phyloP scores from a whole-genome alignment of 2,329 filamentous ascomycete genomes.

The Fusarium nodosum region DNA sequence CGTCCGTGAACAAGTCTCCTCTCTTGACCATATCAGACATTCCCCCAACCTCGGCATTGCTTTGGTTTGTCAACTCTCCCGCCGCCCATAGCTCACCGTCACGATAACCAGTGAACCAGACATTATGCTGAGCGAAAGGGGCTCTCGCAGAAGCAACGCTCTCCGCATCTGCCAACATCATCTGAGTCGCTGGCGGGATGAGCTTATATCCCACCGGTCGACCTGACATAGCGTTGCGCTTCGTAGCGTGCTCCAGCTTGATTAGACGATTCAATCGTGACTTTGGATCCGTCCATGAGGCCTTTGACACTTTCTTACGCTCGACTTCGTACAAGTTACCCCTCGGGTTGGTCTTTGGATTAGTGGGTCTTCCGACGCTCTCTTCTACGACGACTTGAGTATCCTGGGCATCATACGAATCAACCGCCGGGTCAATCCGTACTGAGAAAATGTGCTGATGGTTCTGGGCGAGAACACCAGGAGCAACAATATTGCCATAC shows the following conservation, averaged over 20 bases:
- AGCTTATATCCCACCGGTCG: slow-evolving; percentile 66
- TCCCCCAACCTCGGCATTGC: slow-evolving; percentile 60
- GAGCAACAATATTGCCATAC: slow-evolving; percentile 73
- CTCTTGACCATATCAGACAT: slow-evolving; percentile 62
- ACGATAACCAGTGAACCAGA: slow-evolving; percentile 64
- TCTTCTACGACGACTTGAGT: slow-evolving; percentile 65
- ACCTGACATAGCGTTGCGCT: slow-evolving; percentile 63
- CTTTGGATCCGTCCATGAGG: slow-evolving; percentile 66
- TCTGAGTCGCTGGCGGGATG: slow-evolving; percentile 60
- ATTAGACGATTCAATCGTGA: slow-evolving; percentile 65
- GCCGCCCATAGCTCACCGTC: slow-evolving; percentile 66
- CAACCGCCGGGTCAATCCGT: slow-evolving; percentile 74
- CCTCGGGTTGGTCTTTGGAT: slow-evolving; percentile 69
- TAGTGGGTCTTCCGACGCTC: slow-evolving; percentile 53
- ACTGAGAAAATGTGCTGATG: slow-evolving; percentile 78
- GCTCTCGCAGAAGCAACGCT: slow-evolving; percentile 61
- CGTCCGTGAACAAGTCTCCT: slow-evolving; percentile 61
- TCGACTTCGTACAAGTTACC: slow-evolving; percentile 70
- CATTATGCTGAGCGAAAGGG: slow-evolving; percentile 60
- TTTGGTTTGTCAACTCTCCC: slow-evolving; percentile 66
- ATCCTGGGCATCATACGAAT: slow-evolving; percentile 56
- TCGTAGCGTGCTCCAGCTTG: slow-evolving; percentile 62
- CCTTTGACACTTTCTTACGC: slow-evolving; percentile 60
- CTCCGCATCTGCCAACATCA: slow-evolving; percentile 61
- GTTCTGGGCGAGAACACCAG: slow-evolving; percentile 74